Conservation (phyloP, 441 rosid genomes). For the Pelargonium cotyledonis region DNA sequence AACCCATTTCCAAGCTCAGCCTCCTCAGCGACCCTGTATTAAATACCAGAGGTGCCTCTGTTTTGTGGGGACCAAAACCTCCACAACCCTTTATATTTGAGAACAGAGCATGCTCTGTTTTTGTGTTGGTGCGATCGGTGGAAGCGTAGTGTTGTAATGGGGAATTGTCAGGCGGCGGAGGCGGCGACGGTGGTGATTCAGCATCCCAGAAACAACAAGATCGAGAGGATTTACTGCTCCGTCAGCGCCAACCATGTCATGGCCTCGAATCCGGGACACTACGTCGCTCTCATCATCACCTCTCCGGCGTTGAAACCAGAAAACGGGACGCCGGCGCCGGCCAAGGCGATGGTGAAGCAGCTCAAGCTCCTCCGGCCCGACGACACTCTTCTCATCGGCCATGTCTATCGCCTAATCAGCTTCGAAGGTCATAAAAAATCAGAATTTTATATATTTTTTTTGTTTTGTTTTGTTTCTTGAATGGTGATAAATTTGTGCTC, state of each 20-base stretch:
- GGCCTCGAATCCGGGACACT: constrained; percentile 71
- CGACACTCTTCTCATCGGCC: constrained; percentile 65
- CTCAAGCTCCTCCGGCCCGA: constrained; percentile 80
- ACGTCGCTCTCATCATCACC: constrained; percentile 66
- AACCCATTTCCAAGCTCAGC: no score
- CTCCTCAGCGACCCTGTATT: no score
- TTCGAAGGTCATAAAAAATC: constrained; percentile 46
- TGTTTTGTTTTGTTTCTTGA: background rate
- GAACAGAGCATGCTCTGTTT: no score
- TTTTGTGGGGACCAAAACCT: no score
- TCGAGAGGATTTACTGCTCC: constrained; percentile 70
- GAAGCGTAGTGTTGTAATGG: constrained; percentile 34
- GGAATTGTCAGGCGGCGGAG: constrained; percentile 90
- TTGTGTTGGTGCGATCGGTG: no score
- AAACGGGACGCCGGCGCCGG: constrained; percentile 35
- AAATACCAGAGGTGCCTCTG: no score
- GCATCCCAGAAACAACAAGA: constrained; percentile 54
- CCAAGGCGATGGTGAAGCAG: constrained; percentile 43
- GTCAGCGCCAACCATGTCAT: constrained; percentile 64
- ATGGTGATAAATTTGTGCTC: background rate
- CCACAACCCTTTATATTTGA: no score
- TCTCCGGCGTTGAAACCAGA: constrained; percentile 40
- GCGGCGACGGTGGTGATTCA: constrained; percentile 75
- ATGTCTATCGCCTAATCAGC: constrained; percentile 69
- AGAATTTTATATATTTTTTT: background rate